Conservation (phyloP, 2,329 filamentous ascomycete genomes). For the Fusarium continuum region DNA sequence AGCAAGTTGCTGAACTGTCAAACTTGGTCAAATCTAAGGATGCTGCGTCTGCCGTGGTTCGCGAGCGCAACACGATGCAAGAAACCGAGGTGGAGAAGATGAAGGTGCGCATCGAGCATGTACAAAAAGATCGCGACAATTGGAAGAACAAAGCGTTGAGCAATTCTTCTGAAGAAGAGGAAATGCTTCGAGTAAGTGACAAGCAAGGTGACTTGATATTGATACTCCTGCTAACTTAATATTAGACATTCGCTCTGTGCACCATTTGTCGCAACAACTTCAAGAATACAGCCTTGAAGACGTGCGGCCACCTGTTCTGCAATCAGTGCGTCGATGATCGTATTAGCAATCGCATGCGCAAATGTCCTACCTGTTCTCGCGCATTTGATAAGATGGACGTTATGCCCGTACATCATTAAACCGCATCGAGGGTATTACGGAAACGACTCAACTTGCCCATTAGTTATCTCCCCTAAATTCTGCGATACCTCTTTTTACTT, state of each 20-base stretch:
- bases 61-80: constrained; percentile 67
- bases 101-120: constrained; percentile 78
- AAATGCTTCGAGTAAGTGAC: constrained; percentile 81
- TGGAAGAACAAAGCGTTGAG: constrained; percentile 86
- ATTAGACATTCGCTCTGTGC: constrained; percentile 68
- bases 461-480: constrained; percentile 21
- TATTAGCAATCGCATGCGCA: constrained; percentile 87
- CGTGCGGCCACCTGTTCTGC: constrained; percentile 96
- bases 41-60: constrained; percentile 59
- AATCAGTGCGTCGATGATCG: constrained; percentile 89
- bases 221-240: constrained; percentile 33
- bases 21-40: constrained; percentile 81
- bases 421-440: background rate
- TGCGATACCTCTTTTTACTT: constrained; percentile 40
- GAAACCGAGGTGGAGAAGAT: constrained; percentile 84
- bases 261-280: constrained; percentile 92
- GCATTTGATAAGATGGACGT: constrained; percentile 91
- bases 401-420: constrained; percentile 72
- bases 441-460: constrained; percentile 14
- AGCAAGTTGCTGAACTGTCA: constrained; percentile 80
- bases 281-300: constrained; percentile 93
- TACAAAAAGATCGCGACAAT: constrained; percentile 82
- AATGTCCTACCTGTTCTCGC: constrained; percentile 93
- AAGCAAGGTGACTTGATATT: background rate
- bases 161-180: constrained; percentile 83